A percentile compares a stretch with the other conserved stretches of the same genome.
phyloP scores from a whole-genome alignment of 805 yeast genomes.

The Candida tallmaniae region DNA sequence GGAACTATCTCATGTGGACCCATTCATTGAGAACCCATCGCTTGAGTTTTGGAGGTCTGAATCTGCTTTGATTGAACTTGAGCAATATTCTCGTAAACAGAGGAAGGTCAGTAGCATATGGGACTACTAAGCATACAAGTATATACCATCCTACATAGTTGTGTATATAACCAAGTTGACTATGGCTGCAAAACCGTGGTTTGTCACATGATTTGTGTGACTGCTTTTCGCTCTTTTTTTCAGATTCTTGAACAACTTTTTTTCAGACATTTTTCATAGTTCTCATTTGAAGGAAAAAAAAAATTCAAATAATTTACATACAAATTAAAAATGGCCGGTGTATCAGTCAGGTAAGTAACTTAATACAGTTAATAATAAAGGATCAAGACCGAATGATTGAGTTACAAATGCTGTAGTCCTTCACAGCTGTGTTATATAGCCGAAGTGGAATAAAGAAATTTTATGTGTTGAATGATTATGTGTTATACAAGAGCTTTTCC shows the following conservation, averaged over 20 bases:
- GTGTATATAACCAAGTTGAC: no score
- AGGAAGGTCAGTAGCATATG: constrained; percentile 16
- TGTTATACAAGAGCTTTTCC: no score
- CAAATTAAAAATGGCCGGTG: constrained; percentile 86
- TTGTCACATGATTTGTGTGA: constrained; percentile 25
- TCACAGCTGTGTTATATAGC: no score
- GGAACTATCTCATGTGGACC: not conserved
- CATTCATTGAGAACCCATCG: not conserved
- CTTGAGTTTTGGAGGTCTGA: constrained; percentile 24
- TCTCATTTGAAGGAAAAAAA: constrained; percentile 13
- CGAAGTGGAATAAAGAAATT: no score
- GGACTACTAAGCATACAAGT: constrained; percentile 5
- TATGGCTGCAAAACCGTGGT: not conserved
- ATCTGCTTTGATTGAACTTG: constrained; percentile 22
- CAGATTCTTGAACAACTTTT: constrained; percentile 4
- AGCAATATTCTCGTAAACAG: constrained; percentile 22
- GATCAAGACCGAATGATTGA: no score
- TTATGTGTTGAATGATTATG: no score
- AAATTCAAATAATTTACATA: constrained; percentile 8
- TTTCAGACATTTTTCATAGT: constrained; percentile 2
- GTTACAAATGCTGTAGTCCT: no score
- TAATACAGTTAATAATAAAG: no score
- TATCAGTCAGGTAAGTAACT: constrained; percentile 88
- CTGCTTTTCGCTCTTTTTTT: constrained; percentile 17
- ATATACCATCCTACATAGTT: no score